A percentile compares a stretch with the other conserved stretches of the same genome.
Conservation (phyloP, 139 green algal species). For the Chlamydomonas sphaeroides region DNA sequence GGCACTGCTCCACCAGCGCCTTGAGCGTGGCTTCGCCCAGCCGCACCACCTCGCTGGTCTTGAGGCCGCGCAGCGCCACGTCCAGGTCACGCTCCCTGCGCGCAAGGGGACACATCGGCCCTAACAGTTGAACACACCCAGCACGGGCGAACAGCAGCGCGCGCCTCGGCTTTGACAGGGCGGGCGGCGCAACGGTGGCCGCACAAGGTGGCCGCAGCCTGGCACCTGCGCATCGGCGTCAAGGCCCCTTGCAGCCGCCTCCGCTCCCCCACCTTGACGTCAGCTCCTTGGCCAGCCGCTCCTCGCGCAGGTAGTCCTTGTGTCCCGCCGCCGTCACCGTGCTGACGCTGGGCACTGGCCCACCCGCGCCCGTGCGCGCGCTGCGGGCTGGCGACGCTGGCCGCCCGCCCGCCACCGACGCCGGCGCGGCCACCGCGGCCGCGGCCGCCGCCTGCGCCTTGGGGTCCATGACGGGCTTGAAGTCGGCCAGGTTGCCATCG, state of each 20-base stretch:
- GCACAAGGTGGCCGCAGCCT: too few relatives aligned
- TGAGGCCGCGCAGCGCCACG: slow-evolving; percentile 16
- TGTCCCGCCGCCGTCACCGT: slow-evolving; percentile 11
- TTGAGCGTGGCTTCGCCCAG: slow-evolving; percentile 12
- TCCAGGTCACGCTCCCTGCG: slow-evolving; percentile 31
- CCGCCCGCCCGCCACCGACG: not conserved
- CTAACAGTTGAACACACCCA: too few relatives aligned
- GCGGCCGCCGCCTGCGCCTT: not conserved
- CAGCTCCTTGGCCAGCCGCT: slow-evolving; percentile 49
- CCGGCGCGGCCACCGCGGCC: too few relatives aligned
- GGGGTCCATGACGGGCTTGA: slow-evolving; percentile 3
- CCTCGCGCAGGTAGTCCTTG: slow-evolving; percentile 49
- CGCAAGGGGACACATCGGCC: too few relatives aligned
- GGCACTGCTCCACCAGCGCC: slow-evolving; percentile 36
- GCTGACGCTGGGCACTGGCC: not conserved
- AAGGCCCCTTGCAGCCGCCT: too few relatives aligned
- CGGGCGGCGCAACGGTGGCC: too few relatives aligned
- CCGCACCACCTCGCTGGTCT: slow-evolving; percentile 26
- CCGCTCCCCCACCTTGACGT: slow-evolving; percentile 10
- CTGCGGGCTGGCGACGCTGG: slow-evolving; percentile 1
- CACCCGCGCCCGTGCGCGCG: not conserved
- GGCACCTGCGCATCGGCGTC: too few relatives aligned
- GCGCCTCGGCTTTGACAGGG: too few relatives aligned
- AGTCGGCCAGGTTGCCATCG: slow-evolving; percentile 5
- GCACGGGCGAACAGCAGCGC: too few relatives aligned